A percentile compares a stretch with the other conserved stretches of the same genome.
Conservation (phyloP, 768 basidiomycete genomes). For the Tulasnella sp. region DNA sequence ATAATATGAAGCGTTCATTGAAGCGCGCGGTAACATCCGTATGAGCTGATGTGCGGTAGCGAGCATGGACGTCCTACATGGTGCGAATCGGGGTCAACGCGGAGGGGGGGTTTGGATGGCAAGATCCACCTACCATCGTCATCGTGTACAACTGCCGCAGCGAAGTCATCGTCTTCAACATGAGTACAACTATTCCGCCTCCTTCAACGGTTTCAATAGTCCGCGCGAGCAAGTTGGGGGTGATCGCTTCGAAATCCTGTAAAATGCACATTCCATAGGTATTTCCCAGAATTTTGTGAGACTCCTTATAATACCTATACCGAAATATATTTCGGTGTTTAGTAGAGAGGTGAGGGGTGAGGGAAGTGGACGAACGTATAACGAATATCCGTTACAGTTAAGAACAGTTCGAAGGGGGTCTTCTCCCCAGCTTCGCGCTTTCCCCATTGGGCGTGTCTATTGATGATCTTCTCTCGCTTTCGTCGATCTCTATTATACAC, state of each 20-base stretch:
- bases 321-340: not conserved
- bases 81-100: not conserved
- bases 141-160: constrained; percentile 84
- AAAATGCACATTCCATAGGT: constrained; percentile 96
- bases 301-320: constrained; percentile 85
- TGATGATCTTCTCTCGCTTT: constrained; percentile 93
- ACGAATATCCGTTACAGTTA: constrained; percentile 96
- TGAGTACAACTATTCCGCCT: constrained; percentile 74
- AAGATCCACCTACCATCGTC: constrained; percentile 43
- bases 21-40: constrained; percentile 85
- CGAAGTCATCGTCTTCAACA: constrained; percentile 92
- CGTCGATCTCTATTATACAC: constrained; percentile 63
- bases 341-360: not conserved
- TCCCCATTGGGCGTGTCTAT: constrained; percentile 88
- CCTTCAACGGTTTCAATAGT: constrained; percentile 99
- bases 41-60: constrained; percentile 87
- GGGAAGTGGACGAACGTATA: constrained; percentile 57
- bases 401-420: constrained; percentile 95
- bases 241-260: constrained; percentile 97
- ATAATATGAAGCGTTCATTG: constrained; percentile 98
- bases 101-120: constrained; percentile 20
- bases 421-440: constrained; percentile 90
- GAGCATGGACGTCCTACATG: constrained; percentile 82
- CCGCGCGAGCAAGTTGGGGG: constrained; percentile 89
- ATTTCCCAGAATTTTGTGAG: constrained; percentile 90